Conservation (phyloP, 305 asterid species). For the Rubia balearica region DNA sequence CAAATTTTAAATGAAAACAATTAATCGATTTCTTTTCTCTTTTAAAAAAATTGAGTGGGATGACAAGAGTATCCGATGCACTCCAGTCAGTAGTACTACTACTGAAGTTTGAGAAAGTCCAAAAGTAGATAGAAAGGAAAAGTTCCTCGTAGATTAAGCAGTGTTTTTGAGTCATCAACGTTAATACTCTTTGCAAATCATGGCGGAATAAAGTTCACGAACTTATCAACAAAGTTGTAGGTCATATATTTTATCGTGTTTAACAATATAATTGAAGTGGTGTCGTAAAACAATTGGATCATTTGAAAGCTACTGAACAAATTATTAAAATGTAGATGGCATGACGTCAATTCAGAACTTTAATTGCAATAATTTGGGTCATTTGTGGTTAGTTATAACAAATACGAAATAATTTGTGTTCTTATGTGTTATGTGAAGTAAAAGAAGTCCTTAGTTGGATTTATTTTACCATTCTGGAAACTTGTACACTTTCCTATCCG, state of each 20-base stretch:
- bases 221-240: not conserved
- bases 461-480: too few relatives aligned
- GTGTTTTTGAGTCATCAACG: not conserved
- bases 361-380: not conserved
- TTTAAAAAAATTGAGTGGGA: too few relatives aligned
- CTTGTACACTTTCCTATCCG: too few relatives aligned
- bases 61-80: not conserved
- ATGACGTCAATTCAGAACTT: not conserved
- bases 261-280: not conserved
- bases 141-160: constrained; percentile 1
- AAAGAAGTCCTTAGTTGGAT: too few relatives aligned
- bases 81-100: not conserved
- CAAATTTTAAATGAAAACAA: too few relatives aligned
- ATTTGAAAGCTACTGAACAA: not conserved
- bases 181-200: not conserved
- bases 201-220: not conserved
- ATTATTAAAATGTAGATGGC: not conserved
- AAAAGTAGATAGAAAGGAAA: not conserved
- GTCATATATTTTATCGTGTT: not conserved
- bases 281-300: not conserved
- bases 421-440: too few relatives aligned
- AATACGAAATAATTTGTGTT: too few relatives aligned
- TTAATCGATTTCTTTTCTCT: too few relatives aligned
- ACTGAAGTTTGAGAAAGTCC: not conserved
- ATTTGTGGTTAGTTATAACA: not conserved